Evolutionary conservation across 192 early-diverging fungal genomes (phyloP).

Genomic region (Dispira simplex): DNA sequence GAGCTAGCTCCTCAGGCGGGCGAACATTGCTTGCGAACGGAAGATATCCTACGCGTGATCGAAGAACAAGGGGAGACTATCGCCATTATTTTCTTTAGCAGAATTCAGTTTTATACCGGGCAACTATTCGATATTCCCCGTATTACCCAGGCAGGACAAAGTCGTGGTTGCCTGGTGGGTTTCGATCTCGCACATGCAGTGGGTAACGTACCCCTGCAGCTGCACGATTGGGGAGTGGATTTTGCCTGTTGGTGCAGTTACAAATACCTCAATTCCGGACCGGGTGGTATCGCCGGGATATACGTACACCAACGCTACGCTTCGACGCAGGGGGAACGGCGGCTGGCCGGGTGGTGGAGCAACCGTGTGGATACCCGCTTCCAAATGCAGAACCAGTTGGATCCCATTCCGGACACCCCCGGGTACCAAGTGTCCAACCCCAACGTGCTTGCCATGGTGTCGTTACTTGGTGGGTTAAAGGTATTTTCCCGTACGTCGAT

Average conservation of each 20-base stretch:
- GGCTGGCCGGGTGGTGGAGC: constrained; percentile 90
- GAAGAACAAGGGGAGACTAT: constrained; percentile 53
- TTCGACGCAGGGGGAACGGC: constrained; percentile 24
- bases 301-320: constrained; percentile 80
- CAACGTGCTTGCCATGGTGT: constrained; percentile 50
- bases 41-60: constrained; percentile 70
- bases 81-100: constrained; percentile 77
- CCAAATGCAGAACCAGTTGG: constrained; percentile 73
- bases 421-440: constrained; percentile 87
- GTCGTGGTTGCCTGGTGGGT: constrained; percentile 75
- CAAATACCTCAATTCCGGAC: constrained; percentile 97
- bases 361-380: constrained; percentile 71
- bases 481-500: constrained; percentile 64
- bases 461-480: constrained; percentile 62
- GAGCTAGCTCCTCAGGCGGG: constrained; percentile 56
- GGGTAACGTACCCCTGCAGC: constrained; percentile 73
- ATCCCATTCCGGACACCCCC: constrained; percentile 60
- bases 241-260: constrained; percentile 99
- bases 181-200: constrained; percentile 93
- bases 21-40: constrained; percentile 48
- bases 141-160: constrained; percentile 71
- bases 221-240: constrained; percentile 95
- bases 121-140: constrained; percentile 70
- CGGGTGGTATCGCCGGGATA: constrained; percentile 82
- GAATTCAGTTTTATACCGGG: constrained; percentile 93